Evolutionary conservation across 805 yeast species (phyloP), one percentile per base, ranked within the genome.

Genomic region (Maudiozyma bulderi): DNA sequence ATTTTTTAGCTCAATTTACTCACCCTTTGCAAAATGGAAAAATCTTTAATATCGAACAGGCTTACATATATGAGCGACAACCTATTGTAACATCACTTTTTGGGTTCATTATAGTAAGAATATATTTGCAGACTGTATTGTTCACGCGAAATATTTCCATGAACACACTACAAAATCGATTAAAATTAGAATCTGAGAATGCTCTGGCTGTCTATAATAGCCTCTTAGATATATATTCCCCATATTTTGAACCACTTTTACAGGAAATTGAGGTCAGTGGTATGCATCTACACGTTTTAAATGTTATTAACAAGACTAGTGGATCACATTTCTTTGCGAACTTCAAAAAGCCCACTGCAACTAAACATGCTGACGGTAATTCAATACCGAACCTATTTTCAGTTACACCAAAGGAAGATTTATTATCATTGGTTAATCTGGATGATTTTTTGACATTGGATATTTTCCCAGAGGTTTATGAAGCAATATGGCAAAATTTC

Each of bases 401-500:
- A 20, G 26, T 20, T 20, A 20, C 26, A 20, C 34, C 47, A 10
- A 10, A 8, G 5, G 43, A 41, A 9, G 42, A 41, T 10, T 6
- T 41, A 4, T 8, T 46, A 3, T 41, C 45, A 28, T n/a, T 41
- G n/a, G 40, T 34, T 9, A 32, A 43, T 39, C 29, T 47, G 7
- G 44, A 44, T 32, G 47, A 47, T 14, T 47, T 47, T 34, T 14
- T 47, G 13, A 39, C 14, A 15, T 29, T 47, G 6, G 41, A 47
- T 33, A 47, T 47, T 10, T 47, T 43, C n/a, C 50, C 50, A 26
- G 50, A 43, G 10, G 26, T 47, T 3, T 47, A 43, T 43, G 43
- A 46, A 11, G 44, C 42, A 4, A 9, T 46, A 5, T 46, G 45
- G 45, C 14, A 42, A 11, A 38, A 46, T 35, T 32, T 39, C 8